Base-by-base conservation (phyloP, 352 stramenopile genomes). In the Thalassiosira delicatula region DNA sequence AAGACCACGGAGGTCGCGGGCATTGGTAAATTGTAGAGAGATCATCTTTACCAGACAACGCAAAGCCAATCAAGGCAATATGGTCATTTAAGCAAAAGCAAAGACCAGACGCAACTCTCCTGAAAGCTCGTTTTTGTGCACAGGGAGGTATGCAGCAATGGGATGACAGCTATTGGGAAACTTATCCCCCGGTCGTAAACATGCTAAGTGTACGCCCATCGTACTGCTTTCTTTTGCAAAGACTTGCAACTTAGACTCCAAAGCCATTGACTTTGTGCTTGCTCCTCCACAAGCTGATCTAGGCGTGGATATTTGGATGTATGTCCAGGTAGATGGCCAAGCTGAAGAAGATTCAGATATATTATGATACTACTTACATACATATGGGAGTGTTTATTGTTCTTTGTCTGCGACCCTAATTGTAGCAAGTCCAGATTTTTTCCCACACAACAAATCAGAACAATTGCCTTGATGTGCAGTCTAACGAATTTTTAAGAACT, bases 61-160 rank as follows among this genome's bases (percentile, higher is more conserved):
- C 35, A 21, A 75, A 83, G 53, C 46, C 76, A 29, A 71, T 80
- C 21, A 25, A 78, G 25, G 72, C 79, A 29, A 67, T 88, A 3
- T 88, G 81, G 81, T 69, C 70, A 8, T 83, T 88, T 44, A 83
- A 85, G 69, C 29, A 77, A n/a, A 88, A 88, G 49, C 9, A 71
- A 7, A 67, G 56, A n/a, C 85, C 76, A 59, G 76, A 90, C 71
- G 84, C 81, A 79, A 77, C 27, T 40, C 63, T 54, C 1, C 69
- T 60, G 11, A 79, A 90, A 61, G 84, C 75, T 29, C 19, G 75
- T 1, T 74, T 78, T n/a, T 87, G 79, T 61, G 79, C 66, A 7
- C 67, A 74, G 35, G 67, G 67, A n/a, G 67, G 53, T 3, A 66
- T 75, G 67, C 67, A 75, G 21, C 11, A 44, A 70, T 65, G 75